These are phyloP conservation scores for Cyberlindnera sargentensis DNA, from an alignment of 805 yeast species.

Conservation along the genomic window DNA sequence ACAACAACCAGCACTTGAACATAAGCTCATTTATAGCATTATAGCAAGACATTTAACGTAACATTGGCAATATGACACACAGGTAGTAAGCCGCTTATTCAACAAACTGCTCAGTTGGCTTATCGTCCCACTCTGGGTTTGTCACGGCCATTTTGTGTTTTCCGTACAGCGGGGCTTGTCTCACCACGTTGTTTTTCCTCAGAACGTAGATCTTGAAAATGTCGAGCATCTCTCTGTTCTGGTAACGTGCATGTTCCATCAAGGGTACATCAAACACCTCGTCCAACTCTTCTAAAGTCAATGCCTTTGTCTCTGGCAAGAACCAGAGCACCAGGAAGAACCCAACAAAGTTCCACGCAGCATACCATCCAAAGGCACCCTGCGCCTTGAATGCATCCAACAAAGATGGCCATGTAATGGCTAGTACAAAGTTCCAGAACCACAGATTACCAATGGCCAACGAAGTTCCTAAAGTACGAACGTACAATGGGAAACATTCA, in stretches of 20 bases:
- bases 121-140: constrained; percentile 55
- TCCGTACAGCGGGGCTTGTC: constrained; percentile 49
- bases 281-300: constrained; percentile 66
- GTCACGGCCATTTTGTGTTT: constrained; percentile 56
- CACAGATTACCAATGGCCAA: constrained; percentile 70
- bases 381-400: constrained; percentile 59
- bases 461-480: constrained; percentile 77
- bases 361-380: constrained; percentile 87
- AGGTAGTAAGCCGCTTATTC: constrained; percentile 25
- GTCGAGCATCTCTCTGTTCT: constrained; percentile 33
- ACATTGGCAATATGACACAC: too few species aligned
- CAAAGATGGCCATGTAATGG: constrained; percentile 77
- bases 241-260: constrained; percentile 45
- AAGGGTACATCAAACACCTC: constrained; percentile 61
- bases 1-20: too few species aligned
- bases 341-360: constrained; percentile 73
- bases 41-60: too few species aligned
- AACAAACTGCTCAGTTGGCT: constrained; percentile 45
- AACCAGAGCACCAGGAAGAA: constrained; percentile 65
- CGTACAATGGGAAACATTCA: constrained; percentile 72
- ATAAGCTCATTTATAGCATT: too few species aligned
- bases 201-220: constrained; percentile 41
- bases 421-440: constrained; percentile 64
- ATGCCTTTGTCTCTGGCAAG: constrained; percentile 60
- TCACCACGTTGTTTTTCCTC: constrained; percentile 36